Conservation (phyloP, 352 stramenopile species). For the Blastocystis sp. region DNA sequence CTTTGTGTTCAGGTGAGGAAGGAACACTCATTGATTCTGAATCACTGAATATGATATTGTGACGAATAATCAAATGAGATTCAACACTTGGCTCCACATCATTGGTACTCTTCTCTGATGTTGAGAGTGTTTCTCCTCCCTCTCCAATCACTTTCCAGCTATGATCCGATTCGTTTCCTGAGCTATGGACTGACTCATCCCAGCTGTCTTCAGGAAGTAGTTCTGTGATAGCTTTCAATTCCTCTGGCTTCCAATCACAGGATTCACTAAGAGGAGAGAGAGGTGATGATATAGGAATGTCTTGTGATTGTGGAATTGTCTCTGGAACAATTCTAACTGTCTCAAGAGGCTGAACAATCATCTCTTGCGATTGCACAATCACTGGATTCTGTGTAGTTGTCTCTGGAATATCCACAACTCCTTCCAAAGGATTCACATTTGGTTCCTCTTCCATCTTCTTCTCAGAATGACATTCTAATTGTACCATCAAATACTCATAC, state of each 20-base stretch:
- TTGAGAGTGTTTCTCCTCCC: not conserved
- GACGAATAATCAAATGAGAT: not conserved
- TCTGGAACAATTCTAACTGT: no score
- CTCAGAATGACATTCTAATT: not conserved
- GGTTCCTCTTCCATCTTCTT: not conserved
- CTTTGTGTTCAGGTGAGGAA: not conserved
- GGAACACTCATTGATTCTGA: not conserved
- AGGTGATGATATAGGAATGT: not conserved
- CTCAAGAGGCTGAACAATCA: not conserved
- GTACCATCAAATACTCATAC: not conserved
- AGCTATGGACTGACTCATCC: not conserved
- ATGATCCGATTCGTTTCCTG: not conserved
- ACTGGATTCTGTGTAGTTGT: not conserved
- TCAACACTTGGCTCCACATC: no score
- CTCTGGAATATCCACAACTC: not conserved
- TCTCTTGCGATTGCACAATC: not conserved
- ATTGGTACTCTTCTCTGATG: not conserved
- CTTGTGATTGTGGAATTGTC: not conserved
- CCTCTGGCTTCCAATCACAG: not conserved
- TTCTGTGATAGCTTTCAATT: not conserved
- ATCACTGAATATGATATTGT: conserved; percentile 36
- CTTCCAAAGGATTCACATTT: not conserved
- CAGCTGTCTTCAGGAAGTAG: not conserved
- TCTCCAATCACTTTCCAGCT: not conserved
- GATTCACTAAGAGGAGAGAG: not conserved